phyloP scores from a whole-genome alignment of 306 rosid genomes.

The Spatholobus suberectus region DNA sequence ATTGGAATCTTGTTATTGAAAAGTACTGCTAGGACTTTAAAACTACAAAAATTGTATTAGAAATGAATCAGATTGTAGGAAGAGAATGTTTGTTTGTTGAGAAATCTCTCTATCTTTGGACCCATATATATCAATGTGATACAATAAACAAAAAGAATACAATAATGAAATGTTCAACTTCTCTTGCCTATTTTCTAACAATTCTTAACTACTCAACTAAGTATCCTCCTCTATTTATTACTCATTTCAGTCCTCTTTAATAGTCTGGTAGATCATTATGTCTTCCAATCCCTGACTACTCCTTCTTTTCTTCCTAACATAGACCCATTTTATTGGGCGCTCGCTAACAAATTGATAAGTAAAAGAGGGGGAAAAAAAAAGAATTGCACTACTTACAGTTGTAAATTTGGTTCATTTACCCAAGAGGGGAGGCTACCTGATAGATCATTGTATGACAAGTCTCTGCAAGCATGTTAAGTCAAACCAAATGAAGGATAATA shows the following conservation, averaged over 20 bases:
- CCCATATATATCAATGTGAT: too few relatives aligned
- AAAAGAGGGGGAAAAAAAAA: not conserved
- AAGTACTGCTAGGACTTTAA: too few relatives aligned
- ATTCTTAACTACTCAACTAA: not conserved
- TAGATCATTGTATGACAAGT: slow-evolving; percentile 80
- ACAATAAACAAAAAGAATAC: too few relatives aligned
- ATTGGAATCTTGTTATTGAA: too few relatives aligned
- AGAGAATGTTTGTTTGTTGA: not conserved
- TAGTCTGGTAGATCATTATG: not conserved
- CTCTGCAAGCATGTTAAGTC: slow-evolving; percentile 60
- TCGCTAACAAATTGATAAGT: not conserved
- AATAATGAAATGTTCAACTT: too few relatives aligned
- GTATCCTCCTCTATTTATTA: not conserved
- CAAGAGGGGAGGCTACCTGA: slow-evolving; percentile 82
- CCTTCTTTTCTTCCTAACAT: not conserved
- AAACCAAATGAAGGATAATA: not conserved
- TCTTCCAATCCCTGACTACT: not conserved
- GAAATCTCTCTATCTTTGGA: not conserved
- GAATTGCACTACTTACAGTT: slow-evolving; percentile 55
- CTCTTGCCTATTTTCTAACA: too few relatives aligned
- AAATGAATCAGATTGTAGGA: not conserved
- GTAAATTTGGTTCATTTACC: slow-evolving; percentile 55
- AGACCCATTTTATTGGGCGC: not conserved
- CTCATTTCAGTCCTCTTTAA: not conserved
- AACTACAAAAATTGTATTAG: not conserved